Evolutionary conservation across 2,329 filamentous ascomycete genomes (phyloP), one percentile per base, ranked within the genome.

Genomic region (Cladosporium phlei): DNA sequence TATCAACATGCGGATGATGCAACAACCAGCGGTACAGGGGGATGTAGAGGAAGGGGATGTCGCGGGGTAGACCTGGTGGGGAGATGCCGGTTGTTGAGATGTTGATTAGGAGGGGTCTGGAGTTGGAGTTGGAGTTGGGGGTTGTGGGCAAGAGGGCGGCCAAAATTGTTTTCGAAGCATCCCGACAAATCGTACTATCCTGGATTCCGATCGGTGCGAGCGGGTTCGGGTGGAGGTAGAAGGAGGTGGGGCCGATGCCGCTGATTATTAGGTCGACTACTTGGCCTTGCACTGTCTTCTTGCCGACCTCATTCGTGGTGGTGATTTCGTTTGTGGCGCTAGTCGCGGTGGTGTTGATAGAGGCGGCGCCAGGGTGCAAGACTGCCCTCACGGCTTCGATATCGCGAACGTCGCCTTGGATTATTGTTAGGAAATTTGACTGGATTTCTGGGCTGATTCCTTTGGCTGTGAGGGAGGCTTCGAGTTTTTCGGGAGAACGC

Each of bases 401-500:
- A 51, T 75, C 66, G 38, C 68, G 69, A 20, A 69, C 68, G 53
- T 73, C 66, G 51, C 76, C 76, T 52, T 69, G 29, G 48, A 74
- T 61, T 47, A 78, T 70, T 48, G 66, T 72, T 25, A 79, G 69
- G 46, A 73, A 59, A 24, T 53, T 49, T 52, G 64, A 45, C 47
- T 73, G 47, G 38, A 56, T 55, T 9, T 59, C 50, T 16, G 62
- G 40, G 20, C 67, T 56, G 39, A 78, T 53, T 11, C 61, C 63
- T 53, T 72, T 69, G 25, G 59, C 34, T 25, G 52, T 57, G 24
- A 79, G 67, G n/a, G 70, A 58, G 7, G 58, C 54, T 35, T 57
- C 62, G 37, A 79, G 71, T 55, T 78, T 79, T 4, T 65, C 55
- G 1, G 75, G 74, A 1, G 65, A 73, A 14, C 76, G 72, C 19